Percentiles rank a stretch among this genome's conserved stretches.
Conservation (phyloP, 1,139 yeast species). For the Suhomyces bolitotheri region DNA sequence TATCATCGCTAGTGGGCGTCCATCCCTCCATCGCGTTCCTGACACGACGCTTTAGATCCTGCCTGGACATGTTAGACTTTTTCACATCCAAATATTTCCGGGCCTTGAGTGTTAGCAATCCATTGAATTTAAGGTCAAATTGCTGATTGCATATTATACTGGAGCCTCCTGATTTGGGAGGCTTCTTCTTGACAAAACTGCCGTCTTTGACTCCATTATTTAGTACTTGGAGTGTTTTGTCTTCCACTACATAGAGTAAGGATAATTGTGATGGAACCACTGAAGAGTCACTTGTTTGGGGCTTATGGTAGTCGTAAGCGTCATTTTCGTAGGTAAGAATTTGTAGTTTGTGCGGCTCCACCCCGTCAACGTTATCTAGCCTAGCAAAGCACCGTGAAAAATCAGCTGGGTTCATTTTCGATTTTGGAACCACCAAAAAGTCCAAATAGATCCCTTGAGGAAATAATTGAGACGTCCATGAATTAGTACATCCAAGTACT, state of each 20-base stretch:
- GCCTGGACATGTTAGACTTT: slow-evolving; percentile 22
- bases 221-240: slow-evolving; percentile 39
- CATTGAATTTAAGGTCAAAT: slow-evolving; percentile 23
- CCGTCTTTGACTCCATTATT: slow-evolving; percentile 59
- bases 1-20: slow-evolving; percentile 34
- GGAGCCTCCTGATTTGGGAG: slow-evolving; percentile 48
- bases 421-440: slow-evolving; percentile 54
- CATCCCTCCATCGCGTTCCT: slow-evolving; percentile 30
- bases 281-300: slow-evolving; percentile 10
- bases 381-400: slow-evolving; percentile 53
- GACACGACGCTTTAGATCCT: slow-evolving; percentile 25
- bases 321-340: slow-evolving; percentile 26
- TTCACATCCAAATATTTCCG: slow-evolving; percentile 32
- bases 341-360: slow-evolving; percentile 17
- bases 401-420: slow-evolving; percentile 31
- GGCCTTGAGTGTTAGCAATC: slow-evolving; percentile 10
- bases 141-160: slow-evolving; percentile 38
- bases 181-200: slow-evolving; percentile 42
- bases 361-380: slow-evolving; percentile 2
- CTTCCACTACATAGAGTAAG: slow-evolving; percentile 32
- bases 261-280: slow-evolving; percentile 39
- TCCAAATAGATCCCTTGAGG: slow-evolving; percentile 46
- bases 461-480: slow-evolving; percentile 47
- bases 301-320: slow-evolving; percentile 30
- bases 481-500: slow-evolving; percentile 56